Conservation (phyloP, 495 filamentous ascomycete genomes). For the Endocarpon pusillum region DNA sequence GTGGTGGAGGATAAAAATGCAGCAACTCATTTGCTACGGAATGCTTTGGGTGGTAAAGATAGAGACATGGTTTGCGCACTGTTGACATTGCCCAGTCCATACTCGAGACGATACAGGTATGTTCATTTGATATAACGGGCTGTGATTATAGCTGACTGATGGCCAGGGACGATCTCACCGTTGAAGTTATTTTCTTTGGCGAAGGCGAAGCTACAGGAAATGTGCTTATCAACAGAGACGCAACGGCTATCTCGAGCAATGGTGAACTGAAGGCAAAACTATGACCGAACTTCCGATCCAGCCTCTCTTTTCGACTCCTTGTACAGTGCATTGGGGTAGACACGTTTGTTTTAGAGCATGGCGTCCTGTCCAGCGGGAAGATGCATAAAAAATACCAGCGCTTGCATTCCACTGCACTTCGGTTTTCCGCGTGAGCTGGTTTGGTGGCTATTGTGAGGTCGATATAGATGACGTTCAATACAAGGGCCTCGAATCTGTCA, state of each 20-base stretch:
- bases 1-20: conserved; percentile 92
- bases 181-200: conserved; percentile 98
- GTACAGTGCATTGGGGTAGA: too few relatives aligned
- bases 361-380: too few relatives aligned
- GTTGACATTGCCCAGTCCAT: conserved; percentile 79
- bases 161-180: conserved; percentile 75
- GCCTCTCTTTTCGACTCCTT: background rate
- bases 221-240: conserved; percentile 70
- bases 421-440: too few relatives aligned
- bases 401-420: too few relatives aligned
- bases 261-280: conserved; percentile 40
- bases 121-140: conserved; percentile 3
- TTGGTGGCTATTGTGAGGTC: too few relatives aligned
- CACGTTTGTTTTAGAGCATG: too few relatives aligned
- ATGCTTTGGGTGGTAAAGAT: conserved; percentile 88
- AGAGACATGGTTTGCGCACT: conserved; percentile 88
- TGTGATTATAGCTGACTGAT: conserved; percentile 6
- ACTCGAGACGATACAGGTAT: conserved; percentile 77
- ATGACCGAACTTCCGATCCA: too few relatives aligned
- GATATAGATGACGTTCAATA: too few relatives aligned
- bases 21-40: conserved; percentile 87
- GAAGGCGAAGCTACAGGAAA: conserved; percentile 55
- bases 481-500: too few relatives aligned
- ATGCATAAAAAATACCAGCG: too few relatives aligned
- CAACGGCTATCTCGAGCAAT: conserved; percentile 44